phyloP scores from a whole-genome alignment of 225 moss, liverwort and hornwort genomes.

The Climacium dendroides region DNA sequence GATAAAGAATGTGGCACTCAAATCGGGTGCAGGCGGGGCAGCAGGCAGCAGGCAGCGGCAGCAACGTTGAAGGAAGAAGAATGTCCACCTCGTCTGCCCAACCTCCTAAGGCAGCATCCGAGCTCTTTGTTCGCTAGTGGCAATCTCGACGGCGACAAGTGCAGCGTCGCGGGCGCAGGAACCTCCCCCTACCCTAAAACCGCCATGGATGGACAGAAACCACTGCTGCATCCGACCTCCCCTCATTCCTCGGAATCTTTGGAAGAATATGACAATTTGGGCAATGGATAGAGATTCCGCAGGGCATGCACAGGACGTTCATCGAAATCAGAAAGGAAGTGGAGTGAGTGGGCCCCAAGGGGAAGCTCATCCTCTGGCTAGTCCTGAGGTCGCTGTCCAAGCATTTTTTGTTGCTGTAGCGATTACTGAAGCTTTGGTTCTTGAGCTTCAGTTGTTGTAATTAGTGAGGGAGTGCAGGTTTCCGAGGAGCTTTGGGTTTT shows the following conservation, averaged over 20 bases:
- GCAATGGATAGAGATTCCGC: slow-evolving; percentile 4
- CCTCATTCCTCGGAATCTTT: neutral
- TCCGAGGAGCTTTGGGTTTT: neutral
- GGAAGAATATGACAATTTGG: neutral
- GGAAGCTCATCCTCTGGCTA: neutral
- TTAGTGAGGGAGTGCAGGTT: neutral
- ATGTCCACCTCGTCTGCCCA: neutral
- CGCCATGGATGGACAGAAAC: slow-evolving; percentile 20
- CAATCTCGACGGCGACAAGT: slow-evolving; percentile 34
- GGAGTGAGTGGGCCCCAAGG: neutral
- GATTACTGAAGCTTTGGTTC: neutral
- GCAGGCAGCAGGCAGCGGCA: neutral
- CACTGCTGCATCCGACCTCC: neutral
- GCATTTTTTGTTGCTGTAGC: neutral
- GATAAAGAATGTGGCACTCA: neutral
- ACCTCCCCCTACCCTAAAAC: neutral
- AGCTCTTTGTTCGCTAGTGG: slow-evolving; percentile 10
- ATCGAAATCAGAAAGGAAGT: neutral
- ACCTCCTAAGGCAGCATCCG: neutral
- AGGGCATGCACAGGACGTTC: neutral
- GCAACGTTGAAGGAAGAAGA: neutral
- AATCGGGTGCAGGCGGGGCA: neutral
- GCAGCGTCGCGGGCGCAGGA: neutral
- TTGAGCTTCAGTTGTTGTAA: neutral
- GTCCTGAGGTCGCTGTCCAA: neutral